These are phyloP conservation scores for Mycena metata DNA, from an alignment of 768 basidiomycete genomes.

Conservation along the genomic window DNA sequence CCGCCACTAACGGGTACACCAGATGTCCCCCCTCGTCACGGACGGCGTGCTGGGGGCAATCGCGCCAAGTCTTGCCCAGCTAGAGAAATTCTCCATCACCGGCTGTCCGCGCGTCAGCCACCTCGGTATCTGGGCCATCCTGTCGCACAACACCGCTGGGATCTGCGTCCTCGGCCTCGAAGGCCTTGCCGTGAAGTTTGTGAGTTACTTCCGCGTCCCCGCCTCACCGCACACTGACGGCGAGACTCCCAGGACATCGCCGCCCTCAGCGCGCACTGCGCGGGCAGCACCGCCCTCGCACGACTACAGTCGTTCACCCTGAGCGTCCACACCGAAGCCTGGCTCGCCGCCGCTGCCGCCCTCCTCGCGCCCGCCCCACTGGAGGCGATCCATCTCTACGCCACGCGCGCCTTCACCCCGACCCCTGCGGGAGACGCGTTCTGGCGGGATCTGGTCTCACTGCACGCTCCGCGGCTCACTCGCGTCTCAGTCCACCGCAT, in stretches of 20 bases:
- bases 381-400: slow-evolving; percentile 74
- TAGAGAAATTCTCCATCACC: slow-evolving; percentile 71
- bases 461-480: slow-evolving; percentile 65
- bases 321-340: slow-evolving; percentile 59
- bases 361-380: slow-evolving; percentile 64
- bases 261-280: slow-evolving; percentile 54
- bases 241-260: slow-evolving; percentile 65
- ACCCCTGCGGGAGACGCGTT: slow-evolving; percentile 58
- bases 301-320: slow-evolving; percentile 71
- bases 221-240: slow-evolving; percentile 4
- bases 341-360: slow-evolving; percentile 58
- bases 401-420: slow-evolving; percentile 35
- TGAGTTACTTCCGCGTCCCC: slow-evolving; percentile 45
- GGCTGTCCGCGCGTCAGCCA: slow-evolving; percentile 82
- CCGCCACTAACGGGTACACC: background rate
- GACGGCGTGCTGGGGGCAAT: slow-evolving; percentile 67
- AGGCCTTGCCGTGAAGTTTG: slow-evolving; percentile 71
- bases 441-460: slow-evolving; percentile 62
- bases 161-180: slow-evolving; percentile 72
- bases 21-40: slow-evolving; percentile 72
- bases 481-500: slow-evolving; percentile 77
- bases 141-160: slow-evolving; percentile 60
- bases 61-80: slow-evolving; percentile 60
- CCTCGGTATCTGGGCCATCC: slow-evolving; percentile 64
- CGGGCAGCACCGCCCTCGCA: slow-evolving; percentile 53